Conservation (phyloP, 2,329 filamentous ascomycete species). For the Pestalotiopsis sp. region DNA sequence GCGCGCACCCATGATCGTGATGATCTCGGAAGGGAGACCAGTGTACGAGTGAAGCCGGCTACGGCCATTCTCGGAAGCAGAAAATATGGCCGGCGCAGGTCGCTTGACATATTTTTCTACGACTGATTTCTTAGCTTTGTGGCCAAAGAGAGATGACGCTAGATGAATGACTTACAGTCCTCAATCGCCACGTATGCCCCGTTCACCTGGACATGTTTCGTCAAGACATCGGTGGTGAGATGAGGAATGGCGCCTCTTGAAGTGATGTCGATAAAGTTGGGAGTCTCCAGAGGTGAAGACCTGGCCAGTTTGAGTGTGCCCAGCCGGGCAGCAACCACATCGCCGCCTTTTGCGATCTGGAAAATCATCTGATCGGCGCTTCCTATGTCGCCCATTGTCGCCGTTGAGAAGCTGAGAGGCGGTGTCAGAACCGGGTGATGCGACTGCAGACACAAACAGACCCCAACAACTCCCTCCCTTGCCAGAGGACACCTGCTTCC, state of each 20-base stretch:
- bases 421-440: background rate
- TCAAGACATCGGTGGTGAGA: slow-evolving; percentile 81
- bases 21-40: slow-evolving; percentile 63
- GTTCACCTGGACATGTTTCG: slow-evolving; percentile 63
- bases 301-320: slow-evolving; percentile 65
- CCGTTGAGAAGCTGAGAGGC: background rate
- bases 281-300: slow-evolving; percentile 73
- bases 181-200: slow-evolving; percentile 84
- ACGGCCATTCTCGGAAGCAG: slow-evolving; percentile 34
- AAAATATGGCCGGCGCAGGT: slow-evolving; percentile 50
- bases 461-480: background rate
- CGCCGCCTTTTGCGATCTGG: slow-evolving; percentile 45
- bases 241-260: slow-evolving; percentile 88
- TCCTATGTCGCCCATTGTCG: slow-evolving; percentile 9
- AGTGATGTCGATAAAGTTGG: slow-evolving; percentile 76
- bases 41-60: slow-evolving; percentile 77
- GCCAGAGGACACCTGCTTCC: background rate
- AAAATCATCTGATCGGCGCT: slow-evolving; percentile 33
- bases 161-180: slow-evolving; percentile 67
- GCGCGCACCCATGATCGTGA: slow-evolving; percentile 76
- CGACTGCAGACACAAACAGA: background rate
- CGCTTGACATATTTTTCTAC: slow-evolving; percentile 48
- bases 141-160: background rate
- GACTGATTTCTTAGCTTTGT: slow-evolving; percentile 40
- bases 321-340: slow-evolving; percentile 59